A percentile compares a stretch with the other conserved stretches of the same genome.
These are phyloP conservation scores for Papiliotrema fonsecae DNA, from an alignment of 1,284 basidiomycete species.

Conservation along the genomic window DNA sequence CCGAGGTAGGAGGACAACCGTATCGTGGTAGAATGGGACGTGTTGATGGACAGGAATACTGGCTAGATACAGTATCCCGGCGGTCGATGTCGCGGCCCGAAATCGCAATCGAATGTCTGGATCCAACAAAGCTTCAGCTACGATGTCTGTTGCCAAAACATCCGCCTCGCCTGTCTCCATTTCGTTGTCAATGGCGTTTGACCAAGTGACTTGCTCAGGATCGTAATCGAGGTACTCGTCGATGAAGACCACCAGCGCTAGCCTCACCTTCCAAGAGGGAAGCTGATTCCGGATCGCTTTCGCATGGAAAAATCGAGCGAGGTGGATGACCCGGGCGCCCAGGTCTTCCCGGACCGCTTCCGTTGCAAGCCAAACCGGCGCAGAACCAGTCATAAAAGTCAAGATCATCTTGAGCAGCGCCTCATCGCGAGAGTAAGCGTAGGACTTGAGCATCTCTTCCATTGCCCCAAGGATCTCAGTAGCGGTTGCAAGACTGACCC, in stretches of 20 bases:
- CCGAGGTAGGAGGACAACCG: constrained; percentile 14
- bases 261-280: constrained; percentile 64
- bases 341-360: constrained; percentile 48
- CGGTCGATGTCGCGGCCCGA: constrained; percentile 61
- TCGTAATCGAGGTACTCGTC: constrained; percentile 62
- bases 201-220: constrained; percentile 46
- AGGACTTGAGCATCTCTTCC: constrained; percentile 55
- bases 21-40: constrained; percentile 20
- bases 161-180: constrained; percentile 13
- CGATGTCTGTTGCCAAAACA: constrained; percentile 30
- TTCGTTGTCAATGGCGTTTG: constrained; percentile 16
- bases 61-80: constrained; percentile 43
- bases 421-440: constrained; percentile 59
- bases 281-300: constrained; percentile 52
- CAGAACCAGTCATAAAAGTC: constrained; percentile 62
- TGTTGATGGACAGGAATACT: constrained; percentile 18
- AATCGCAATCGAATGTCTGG: constrained; percentile 81
- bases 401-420: constrained; percentile 56
- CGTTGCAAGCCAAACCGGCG: constrained; percentile 59
- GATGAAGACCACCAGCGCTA: constrained; percentile 62
- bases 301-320: constrained; percentile 57
- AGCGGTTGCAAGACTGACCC: constrained; percentile 55
- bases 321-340: constrained; percentile 50
- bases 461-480: constrained; percentile 57
- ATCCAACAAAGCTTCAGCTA: constrained; percentile 62